phyloP scores from a whole-genome alignment of 2,329 filamentous ascomycete species.

The Podosphaera leucotricha region DNA sequence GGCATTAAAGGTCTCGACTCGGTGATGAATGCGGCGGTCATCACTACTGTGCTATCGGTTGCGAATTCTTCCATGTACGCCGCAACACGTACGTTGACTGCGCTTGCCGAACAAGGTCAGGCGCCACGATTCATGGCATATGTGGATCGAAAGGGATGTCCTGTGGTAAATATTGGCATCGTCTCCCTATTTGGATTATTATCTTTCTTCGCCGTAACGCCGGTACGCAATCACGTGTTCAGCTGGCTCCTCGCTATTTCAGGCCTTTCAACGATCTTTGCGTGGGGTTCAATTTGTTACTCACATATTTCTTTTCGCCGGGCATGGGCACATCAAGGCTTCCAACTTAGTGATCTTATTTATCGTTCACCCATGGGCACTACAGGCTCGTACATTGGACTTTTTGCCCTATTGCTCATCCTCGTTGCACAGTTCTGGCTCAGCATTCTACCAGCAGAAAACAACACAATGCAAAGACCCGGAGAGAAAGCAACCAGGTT shows the following conservation, averaged over 20 bases:
- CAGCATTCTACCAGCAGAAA: constrained; percentile 49
- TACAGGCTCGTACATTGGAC: constrained; percentile 35
- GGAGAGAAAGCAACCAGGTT: constrained; percentile 34
- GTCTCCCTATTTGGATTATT: constrained; percentile 47
- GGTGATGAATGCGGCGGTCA: constrained; percentile 82
- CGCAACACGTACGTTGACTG: constrained; percentile 69
- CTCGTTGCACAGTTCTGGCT: constrained; percentile 44
- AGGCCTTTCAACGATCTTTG: constrained; percentile 51
- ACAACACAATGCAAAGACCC: constrained; percentile 18
- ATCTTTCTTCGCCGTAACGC: constrained; percentile 48
- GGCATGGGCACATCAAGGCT: constrained; percentile 44
- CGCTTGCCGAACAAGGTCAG: constrained; percentile 69
- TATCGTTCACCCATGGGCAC: constrained; percentile 37
- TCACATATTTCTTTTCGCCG: constrained; percentile 75
- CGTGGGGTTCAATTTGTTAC: constrained; percentile 64
- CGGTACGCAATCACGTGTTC: constrained; percentile 33
- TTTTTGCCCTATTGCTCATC: constrained; percentile 26
- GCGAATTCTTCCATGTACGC: constrained; percentile 85
- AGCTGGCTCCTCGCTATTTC: constrained; percentile 60
- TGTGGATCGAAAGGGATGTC: constrained; percentile 62
- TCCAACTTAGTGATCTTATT: constrained; percentile 35
- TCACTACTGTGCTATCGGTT: constrained; percentile 73
- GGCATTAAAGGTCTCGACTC: constrained; percentile 62
- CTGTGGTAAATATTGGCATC: constrained; percentile 45
- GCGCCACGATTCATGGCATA: constrained; percentile 58